phyloP scores from a whole-genome alignment of 495 filamentous ascomycete genomes.

The Xylaria nigripes region DNA sequence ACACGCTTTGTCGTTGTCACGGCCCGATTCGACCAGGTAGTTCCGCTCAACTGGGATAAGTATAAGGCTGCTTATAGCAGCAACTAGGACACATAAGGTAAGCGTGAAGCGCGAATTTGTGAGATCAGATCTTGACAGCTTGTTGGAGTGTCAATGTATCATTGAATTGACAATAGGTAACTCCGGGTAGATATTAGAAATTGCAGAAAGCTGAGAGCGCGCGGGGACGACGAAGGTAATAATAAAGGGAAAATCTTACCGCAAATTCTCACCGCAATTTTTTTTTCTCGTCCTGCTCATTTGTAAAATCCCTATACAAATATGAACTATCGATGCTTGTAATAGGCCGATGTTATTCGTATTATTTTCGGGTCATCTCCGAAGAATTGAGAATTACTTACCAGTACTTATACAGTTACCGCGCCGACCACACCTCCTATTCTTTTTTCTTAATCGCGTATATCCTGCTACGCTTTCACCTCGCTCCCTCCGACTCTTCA shows the following conservation, averaged over 20 bases:
- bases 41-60: too few species aligned
- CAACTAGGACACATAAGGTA: neutral
- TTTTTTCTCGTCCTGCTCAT: neutral
- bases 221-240: neutral
- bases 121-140: too few species aligned
- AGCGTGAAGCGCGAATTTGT: neutral
- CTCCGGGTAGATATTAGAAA: too few species aligned
- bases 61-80: too few species aligned
- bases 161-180: too few species aligned
- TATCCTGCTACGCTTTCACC: neutral
- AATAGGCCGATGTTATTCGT: neutral
- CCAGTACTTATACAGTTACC: neutral
- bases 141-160: too few species aligned
- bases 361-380: neutral
- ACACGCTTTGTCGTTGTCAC: neutral
- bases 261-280: neutral
- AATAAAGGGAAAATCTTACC: neutral
- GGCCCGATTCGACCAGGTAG: too few species aligned
- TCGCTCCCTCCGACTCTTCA: neutral
- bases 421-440: neutral
- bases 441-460: neutral
- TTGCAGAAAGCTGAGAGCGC: too few species aligned
- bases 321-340: neutral
- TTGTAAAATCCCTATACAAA: neutral
- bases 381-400: neutral